Base-by-base conservation (phyloP, 495 filamentous ascomycete genomes). In the Usnea hakonensis region DNA sequence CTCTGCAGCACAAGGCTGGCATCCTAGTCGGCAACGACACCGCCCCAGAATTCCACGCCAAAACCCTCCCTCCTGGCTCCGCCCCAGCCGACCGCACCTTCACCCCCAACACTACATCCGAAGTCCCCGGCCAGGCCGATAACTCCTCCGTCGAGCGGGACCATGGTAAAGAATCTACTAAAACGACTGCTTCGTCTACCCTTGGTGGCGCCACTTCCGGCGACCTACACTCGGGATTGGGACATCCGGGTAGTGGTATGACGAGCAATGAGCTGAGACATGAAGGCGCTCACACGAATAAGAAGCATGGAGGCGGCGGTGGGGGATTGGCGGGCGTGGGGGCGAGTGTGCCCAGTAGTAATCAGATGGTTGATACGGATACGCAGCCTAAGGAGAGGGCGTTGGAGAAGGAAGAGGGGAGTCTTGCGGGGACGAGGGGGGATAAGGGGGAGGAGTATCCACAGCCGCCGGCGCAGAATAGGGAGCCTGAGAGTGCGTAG, bases 61-160 rank as follows among this genome's bases (percentile, higher is more conserved):
- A 90, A 70, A 82, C 80, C 21, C 74, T 84, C 41, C 76, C 85
- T 0, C 71, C 86, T 0, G 89, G 88, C 55, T 84, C 83, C 9
- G 89, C 89, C 0, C 88, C 89, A 0, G 68, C 73, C 1, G 77
- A 83, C 63, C 68, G 75, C 65, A 87, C 86, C 13, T 89, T 83
- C 75, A 64, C 73, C 2, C 83, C 88, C 13, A 81, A 86, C 67
- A 65, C 79, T 16, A 68, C 70, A 30, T 68, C 69, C 65, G 77
- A 81, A 53, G 65, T 71, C 23, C 78, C 78, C 7, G 66, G 74
- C 44, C 77, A 83, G 61, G 78, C 80, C 28, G 70, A 74, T 64
- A 80, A 82, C 63, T 70, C 74, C 40, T 72, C 74, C 50, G 67
- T 72, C 2, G 66, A 75, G 43, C 72, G 74, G 37, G 54, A 57